Evolutionary conservation across 345 rosid species (phyloP).

Genomic region (Firmiana major): DNA sequence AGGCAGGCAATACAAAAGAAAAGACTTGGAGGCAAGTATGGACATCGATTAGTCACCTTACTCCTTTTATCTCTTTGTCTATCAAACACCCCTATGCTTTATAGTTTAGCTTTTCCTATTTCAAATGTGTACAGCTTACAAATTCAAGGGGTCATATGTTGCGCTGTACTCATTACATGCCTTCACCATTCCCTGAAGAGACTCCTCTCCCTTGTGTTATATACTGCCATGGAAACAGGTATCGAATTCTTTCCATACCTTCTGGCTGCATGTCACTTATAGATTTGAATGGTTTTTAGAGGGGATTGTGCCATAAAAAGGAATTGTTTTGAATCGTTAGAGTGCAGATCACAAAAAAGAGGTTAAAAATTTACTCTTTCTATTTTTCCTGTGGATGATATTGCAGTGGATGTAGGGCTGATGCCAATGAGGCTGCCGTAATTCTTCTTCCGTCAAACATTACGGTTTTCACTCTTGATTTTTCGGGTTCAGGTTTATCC

Average conservation of each 20-base stretch:
- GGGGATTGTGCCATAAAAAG: not conserved
- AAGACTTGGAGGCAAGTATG: constrained; percentile 95
- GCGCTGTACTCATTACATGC: constrained; percentile 86
- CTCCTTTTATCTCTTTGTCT: not conserved
- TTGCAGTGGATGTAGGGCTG: constrained; percentile 95
- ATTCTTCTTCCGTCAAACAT: constrained; percentile 91
- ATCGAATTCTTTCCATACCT: not conserved
- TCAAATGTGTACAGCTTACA: constrained; percentile 58
- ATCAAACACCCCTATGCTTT: not conserved
- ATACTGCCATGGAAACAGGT: constrained; percentile 99
- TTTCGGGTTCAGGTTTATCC: constrained; percentile 96
- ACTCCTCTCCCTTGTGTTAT: constrained; percentile 91
- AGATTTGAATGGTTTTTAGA: not conserved
- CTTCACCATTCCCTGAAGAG: constrained; percentile 55
- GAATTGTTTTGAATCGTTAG: constrained; percentile 1
- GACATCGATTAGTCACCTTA: constrained; percentile 18
- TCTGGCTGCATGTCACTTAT: constrained; percentile 8
- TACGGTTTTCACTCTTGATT: constrained; percentile 91
- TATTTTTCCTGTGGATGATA: not conserved
- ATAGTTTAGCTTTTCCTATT: not conserved
- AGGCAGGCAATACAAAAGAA: constrained; percentile 76
- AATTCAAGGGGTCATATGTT: constrained; percentile 74
- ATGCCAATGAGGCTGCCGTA: constrained; percentile 96
- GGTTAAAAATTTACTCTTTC: too few relatives aligned
- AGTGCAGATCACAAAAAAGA: too few relatives aligned